Evolutionary conservation across 768 basidiomycete species (phyloP).

Genomic region (Trametes sanguinea): DNA sequence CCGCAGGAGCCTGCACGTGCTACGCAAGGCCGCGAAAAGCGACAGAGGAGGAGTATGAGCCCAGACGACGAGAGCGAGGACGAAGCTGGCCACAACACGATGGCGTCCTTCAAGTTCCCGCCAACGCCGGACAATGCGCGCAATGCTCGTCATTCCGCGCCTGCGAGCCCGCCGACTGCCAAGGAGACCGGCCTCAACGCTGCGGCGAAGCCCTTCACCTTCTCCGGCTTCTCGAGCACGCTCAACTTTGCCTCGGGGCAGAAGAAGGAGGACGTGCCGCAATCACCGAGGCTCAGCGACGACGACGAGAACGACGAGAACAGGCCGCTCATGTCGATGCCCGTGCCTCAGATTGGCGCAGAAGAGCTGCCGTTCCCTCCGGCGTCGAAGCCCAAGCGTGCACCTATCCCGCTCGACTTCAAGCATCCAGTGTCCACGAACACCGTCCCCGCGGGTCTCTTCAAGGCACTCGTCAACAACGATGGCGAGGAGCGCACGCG

Average conservation of each 20-base stretch:
- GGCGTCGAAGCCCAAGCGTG: slow-evolving; percentile 52
- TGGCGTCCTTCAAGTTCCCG: slow-evolving; percentile 81
- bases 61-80: slow-evolving; percentile 33
- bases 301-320: slow-evolving; percentile 31
- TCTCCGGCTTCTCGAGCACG: slow-evolving; percentile 56
- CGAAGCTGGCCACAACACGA: slow-evolving; percentile 48
- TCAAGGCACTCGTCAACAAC: slow-evolving; percentile 67
- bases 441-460: slow-evolving; percentile 82
- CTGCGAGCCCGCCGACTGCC: slow-evolving; percentile 37
- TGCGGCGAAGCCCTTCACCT: slow-evolving; percentile 62
- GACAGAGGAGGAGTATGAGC: slow-evolving; percentile 60
- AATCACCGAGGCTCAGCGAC: slow-evolving; percentile 26
- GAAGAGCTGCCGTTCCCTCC: slow-evolving; percentile 38
- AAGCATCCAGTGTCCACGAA: slow-evolving; percentile 63
- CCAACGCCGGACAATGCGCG: slow-evolving; percentile 44
- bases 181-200: slow-evolving; percentile 40
- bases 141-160: slow-evolving; percentile 43
- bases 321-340: slow-evolving; percentile 20
- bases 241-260: slow-evolving; percentile 10
- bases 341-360: slow-evolving; percentile 23
- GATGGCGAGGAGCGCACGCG: slow-evolving; percentile 66
- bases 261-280: slow-evolving; percentile 27
- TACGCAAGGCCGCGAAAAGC: slow-evolving; percentile 79
- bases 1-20: slow-evolving; percentile 35
- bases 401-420: slow-evolving; percentile 82